phyloP scores from a whole-genome alignment of 164 flowering plant species.

The Protea cynaroides region DNA sequence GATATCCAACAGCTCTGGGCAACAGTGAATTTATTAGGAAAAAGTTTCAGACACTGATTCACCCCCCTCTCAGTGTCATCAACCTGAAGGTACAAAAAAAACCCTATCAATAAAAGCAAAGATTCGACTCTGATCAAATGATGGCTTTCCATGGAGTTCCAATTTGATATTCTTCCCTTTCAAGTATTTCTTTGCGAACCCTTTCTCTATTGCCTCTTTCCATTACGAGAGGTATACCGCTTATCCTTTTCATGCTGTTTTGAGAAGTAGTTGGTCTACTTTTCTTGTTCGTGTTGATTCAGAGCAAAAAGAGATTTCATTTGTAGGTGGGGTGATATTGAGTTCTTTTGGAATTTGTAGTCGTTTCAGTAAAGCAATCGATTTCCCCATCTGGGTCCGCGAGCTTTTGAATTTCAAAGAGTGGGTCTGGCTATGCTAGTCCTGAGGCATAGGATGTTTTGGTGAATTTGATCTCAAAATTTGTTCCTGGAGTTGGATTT shows the following conservation, averaged over 20 bases:
- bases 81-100: too few relatives aligned
- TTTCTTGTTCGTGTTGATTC: conserved; percentile 3
- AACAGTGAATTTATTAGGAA: too few relatives aligned
- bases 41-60: too few relatives aligned
- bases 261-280: not conserved
- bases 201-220: too few relatives aligned
- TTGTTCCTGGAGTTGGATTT: conserved; percentile 3
- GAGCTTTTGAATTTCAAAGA: not conserved
- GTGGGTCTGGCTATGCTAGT: not conserved
- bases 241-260: too few relatives aligned
- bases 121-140: too few relatives aligned
- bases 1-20: too few relatives aligned
- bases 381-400: conserved; percentile 8
- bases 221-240: too few relatives aligned
- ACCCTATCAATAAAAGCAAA: too few relatives aligned
- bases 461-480: conserved; percentile 6
- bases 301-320: conserved; percentile 7
- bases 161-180: not conserved
- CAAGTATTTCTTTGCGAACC: not conserved
- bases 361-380: not conserved
- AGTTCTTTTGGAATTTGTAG: not conserved
- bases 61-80: too few relatives aligned
- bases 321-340: conserved; percentile 7
- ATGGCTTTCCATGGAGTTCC: not conserved
- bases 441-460: conserved; percentile 2